Base-by-base conservation (phyloP, 225 moss, liverwort and hornwort genomes). In the Pleurozium schreberi region DNA sequence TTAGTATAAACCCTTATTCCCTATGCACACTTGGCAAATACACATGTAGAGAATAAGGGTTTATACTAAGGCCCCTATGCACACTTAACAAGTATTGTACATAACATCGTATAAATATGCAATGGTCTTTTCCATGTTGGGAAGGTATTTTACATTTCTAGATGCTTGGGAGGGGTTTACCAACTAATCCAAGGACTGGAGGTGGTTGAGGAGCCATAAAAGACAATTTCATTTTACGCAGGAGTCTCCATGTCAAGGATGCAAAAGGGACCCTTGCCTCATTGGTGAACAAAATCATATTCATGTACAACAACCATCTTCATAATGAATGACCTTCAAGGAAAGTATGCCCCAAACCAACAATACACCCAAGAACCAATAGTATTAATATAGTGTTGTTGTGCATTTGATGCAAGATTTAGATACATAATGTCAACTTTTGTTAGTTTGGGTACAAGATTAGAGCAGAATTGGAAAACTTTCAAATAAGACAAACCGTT, bases 381-480 rank as follows among this genome's bases (percentile, higher is more conserved):
- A 43, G 5, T 71, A 27, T n/a, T n/a, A n/a, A n/a, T 71, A 73
- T 45, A 16, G 5, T 28, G 3, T 16, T 69, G 25, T 42, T 73
- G 11, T 17, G 30, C 18, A 73, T 73, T 73, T 73, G 30, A 18
- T 45, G 18, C 74, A 74, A 74, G 11, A 47, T 47, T 73, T 28
- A 47, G 4, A 47, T 30, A 74, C 6, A 30, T 47, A 45, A 47
- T 74, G 4, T 18, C 31, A 30, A 45, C 18, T 73, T 73, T 10
- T 4, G 18, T 71, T 74, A 31, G 4, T 74, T 73, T 74, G 31
- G 18, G 23, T 30, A 47, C n/a, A n/a, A n/a, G n/a, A n/a, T n/a
- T n/a, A n/a, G 2, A 1, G 0, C 49, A 2, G 2, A 43, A 43
- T 43, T 0, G 0, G 3, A 16, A 43, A 43, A 27, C 43, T 71